Evolutionary conservation across 495 filamentous ascomycete genomes (phyloP).

Genomic region (Halenospora varia): DNA sequence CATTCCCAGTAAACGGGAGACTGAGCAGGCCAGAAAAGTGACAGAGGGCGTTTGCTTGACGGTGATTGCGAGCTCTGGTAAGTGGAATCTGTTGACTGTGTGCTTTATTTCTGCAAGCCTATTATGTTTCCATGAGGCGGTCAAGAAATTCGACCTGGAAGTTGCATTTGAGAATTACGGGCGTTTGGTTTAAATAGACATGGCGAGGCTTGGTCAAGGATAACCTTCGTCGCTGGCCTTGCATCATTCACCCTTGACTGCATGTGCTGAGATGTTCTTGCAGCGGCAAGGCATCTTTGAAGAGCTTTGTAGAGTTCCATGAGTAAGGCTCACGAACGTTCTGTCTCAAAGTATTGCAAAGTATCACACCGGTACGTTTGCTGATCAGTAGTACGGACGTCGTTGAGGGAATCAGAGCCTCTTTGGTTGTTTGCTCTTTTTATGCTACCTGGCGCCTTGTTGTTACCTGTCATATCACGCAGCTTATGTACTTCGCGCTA

Average conservation of each 20-base stretch:
- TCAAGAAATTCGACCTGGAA: neutral
- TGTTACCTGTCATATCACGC: slow-evolving; percentile 19
- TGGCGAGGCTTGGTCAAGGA: neutral
- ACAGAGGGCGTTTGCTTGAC: slow-evolving; percentile 18
- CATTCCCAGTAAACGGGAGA: slow-evolving; percentile 3
- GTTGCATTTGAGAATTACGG: slow-evolving; percentile 1
- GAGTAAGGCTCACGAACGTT: neutral
- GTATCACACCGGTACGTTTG: slow-evolving; percentile 18
- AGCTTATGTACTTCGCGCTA: neutral
- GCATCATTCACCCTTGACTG: slow-evolving; percentile 13
- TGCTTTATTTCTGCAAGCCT: slow-evolving; percentile 7
- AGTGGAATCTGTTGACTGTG: slow-evolving; percentile 1
- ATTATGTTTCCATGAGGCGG: slow-evolving; percentile 3
- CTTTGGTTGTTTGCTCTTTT: slow-evolving; percentile 21
- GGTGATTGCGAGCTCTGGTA: slow-evolving; percentile 14
- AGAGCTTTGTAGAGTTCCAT: neutral
- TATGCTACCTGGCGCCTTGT: slow-evolving; percentile 9
- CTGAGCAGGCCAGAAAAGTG: slow-evolving; percentile 6
- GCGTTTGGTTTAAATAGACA: slow-evolving; percentile 19
- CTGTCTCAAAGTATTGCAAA: neutral
- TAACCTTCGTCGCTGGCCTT: neutral
- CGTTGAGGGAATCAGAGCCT: slow-evolving; percentile 2
- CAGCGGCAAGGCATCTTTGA: neutral
- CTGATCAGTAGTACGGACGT: slow-evolving; percentile 14
- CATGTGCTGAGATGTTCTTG: slow-evolving; percentile 7